phyloP scores from a whole-genome alignment of 2,329 filamentous ascomycete species.

The Pseudopyrenochaeta lycopersici region DNA sequence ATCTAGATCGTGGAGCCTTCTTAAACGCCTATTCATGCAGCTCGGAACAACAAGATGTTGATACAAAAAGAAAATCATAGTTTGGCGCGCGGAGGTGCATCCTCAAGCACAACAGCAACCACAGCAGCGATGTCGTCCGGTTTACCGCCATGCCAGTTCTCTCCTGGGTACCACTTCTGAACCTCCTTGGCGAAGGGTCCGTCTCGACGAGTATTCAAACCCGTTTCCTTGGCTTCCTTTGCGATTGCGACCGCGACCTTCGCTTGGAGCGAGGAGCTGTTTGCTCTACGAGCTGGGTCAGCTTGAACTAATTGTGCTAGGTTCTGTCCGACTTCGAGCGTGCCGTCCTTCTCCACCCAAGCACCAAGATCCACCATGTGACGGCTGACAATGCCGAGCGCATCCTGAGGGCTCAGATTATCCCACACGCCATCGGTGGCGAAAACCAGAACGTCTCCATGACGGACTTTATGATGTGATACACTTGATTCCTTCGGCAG shows the following conservation, averaged over 20 bases:
- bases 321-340: slow-evolving; percentile 65
- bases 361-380: slow-evolving; percentile 78
- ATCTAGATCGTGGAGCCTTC: slow-evolving; percentile 11
- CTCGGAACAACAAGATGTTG: slow-evolving; percentile 22
- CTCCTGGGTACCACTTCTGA: slow-evolving; percentile 83
- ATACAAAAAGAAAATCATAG: slow-evolving; percentile 22
- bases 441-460: slow-evolving; percentile 93
- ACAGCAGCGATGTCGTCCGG: slow-evolving; percentile 94
- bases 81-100: slow-evolving; percentile 20
- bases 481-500: slow-evolving; percentile 84
- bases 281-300: slow-evolving; percentile 53
- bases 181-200: slow-evolving; percentile 96
- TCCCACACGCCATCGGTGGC: slow-evolving; percentile 97
- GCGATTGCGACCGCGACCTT: slow-evolving; percentile 82
- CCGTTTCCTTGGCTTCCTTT: slow-evolving; percentile 83
- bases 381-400: slow-evolving; percentile 79
- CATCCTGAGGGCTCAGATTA: slow-evolving; percentile 91
- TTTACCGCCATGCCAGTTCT: slow-evolving; percentile 91
- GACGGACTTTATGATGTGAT: slow-evolving; percentile 77
- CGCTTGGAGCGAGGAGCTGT: slow-evolving; percentile 72
- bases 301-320: slow-evolving; percentile 64
- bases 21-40: slow-evolving; percentile 39
- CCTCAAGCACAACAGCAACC: slow-evolving; percentile 62
- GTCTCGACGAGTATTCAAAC: slow-evolving; percentile 80
- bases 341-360: slow-evolving; percentile 69